A percentile compares a stretch with the other conserved stretches of the same genome.
These are phyloP conservation scores for Candida palmyrensis DNA, from an alignment of 805 yeast species.

Conservation along the genomic window DNA sequence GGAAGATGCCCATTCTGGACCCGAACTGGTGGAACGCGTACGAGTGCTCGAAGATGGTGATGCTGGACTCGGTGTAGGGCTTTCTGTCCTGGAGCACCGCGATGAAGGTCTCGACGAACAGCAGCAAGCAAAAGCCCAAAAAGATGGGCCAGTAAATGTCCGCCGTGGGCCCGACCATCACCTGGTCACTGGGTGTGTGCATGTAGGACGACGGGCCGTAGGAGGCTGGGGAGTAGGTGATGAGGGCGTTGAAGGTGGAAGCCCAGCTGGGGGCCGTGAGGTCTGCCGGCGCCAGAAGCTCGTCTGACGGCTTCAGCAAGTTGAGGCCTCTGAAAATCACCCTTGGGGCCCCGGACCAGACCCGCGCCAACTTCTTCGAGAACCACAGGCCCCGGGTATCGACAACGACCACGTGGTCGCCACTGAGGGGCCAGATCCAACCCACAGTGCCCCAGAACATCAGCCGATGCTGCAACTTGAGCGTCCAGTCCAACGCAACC, in stretches of 20 bases:
- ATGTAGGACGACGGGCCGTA: conserved; percentile 20
- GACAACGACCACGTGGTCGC: too few relatives aligned
- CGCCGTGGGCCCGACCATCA: conserved; percentile 45
- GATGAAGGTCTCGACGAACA: conserved; percentile 62
- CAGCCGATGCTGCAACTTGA: too few relatives aligned
- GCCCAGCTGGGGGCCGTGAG: too few relatives aligned
- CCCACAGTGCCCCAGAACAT: too few relatives aligned
- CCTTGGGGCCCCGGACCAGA: too few relatives aligned
- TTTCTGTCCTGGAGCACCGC: conserved; percentile 49
- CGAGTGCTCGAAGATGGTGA: conserved; percentile 72
- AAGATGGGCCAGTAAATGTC: conserved; percentile 55
- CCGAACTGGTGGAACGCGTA: conserved; percentile 71
- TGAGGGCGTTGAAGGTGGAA: too few relatives aligned
- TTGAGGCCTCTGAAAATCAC: conserved; percentile 18
- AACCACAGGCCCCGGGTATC: too few relatives aligned
- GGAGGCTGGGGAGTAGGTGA: conserved; percentile 16
- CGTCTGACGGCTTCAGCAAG: conserved; percentile 13
- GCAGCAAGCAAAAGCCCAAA: conserved; percentile 52
- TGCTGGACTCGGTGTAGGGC: conserved; percentile 61
- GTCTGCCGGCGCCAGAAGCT: too few relatives aligned
- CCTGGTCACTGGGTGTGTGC: conserved; percentile 22
- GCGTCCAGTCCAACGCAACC: conserved; percentile 28
- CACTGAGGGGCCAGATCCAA: too few relatives aligned
- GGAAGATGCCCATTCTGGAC: conserved; percentile 23
- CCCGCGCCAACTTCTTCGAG: conserved; percentile 7